Conservation (phyloP, 2,329 filamentous ascomycete genomes). For the Seiridium unicorne region DNA sequence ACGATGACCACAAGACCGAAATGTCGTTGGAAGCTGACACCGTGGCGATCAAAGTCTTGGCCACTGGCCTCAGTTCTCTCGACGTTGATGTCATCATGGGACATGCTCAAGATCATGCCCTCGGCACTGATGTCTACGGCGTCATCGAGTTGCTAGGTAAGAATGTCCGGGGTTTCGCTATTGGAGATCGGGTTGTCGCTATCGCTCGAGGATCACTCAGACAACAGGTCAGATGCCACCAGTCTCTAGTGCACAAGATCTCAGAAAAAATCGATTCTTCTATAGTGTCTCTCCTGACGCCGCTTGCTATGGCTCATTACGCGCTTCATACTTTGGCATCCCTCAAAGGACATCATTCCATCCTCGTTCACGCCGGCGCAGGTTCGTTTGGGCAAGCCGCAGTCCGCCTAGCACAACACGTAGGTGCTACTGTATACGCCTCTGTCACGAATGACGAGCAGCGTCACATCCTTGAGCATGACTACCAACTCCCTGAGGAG, state of each 20-base stretch:
- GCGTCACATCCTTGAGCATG: conserved; percentile 28
- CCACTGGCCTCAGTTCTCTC: conserved; percentile 30
- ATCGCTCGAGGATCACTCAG: conserved; percentile 34
- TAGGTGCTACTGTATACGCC: conserved; percentile 39
- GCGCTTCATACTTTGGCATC: conserved; percentile 31
- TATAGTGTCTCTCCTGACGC: conserved; percentile 31
- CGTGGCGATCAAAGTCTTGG: conserved; percentile 38
- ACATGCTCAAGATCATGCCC: conserved; percentile 21
- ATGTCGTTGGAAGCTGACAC: conserved; percentile 26
- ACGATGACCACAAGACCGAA: conserved; percentile 11
- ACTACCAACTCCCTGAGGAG: conserved; percentile 29
- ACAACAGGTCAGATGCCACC: conserved; percentile 30
- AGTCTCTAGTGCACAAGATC: conserved; percentile 33
- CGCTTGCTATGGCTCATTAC: conserved; percentile 41
- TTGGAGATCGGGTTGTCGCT: conserved; percentile 41
- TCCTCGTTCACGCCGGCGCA: conserved; percentile 44
- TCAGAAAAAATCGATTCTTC: conserved; percentile 9
- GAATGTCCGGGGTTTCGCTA: conserved; percentile 26
- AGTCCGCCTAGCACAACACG: conserved; percentile 35
- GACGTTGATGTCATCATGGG: conserved; percentile 37
- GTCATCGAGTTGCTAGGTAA: conserved; percentile 32
- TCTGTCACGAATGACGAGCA: conserved; percentile 37
- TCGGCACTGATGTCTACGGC: conserved; percentile 43
- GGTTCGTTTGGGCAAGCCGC: conserved; percentile 43
- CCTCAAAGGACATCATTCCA: conserved; percentile 24